Evolutionary conservation across 2,329 filamentous ascomycete species (phyloP), one percentile per base, ranked within the genome.

Genomic region (Balansia obtecta): DNA sequence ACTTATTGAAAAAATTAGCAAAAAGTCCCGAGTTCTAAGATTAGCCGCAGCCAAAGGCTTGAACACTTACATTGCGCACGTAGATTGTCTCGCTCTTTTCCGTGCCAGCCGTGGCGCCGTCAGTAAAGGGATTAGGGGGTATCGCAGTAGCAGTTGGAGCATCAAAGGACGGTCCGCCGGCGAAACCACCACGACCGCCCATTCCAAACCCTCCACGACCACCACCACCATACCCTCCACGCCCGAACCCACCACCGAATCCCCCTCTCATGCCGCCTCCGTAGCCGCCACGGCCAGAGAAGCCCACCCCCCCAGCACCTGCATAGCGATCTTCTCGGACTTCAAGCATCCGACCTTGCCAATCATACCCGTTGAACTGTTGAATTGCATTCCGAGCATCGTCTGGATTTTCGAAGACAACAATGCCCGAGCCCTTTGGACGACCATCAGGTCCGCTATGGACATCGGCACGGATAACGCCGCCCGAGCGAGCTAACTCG

Each of bases 311-410:
- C 53, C 82, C 82, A 53, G 69, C 73, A 27, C 81, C 83, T 53
- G 93, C 93, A 65, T 90, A 98, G 52, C 93, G 86, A 64, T 98
- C 93, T 69, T 97, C 91, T 55, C 93, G 89, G 55, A 98, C 93
- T 67, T 98, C 93, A 47, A 98, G 80, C 48, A 83, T 73, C 52
- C 93, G 86, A 11, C 93, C 93, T 67, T 97, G 91, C 93, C 93
- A 98, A 56, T 98, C 93, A 65, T 95, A 97, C 52, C 93, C 93
- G 65, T 97, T 96, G 76, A 97, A 98, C 59, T 96, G 90, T 63
- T 89, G 83, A 57, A 98, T 98, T 20, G 93, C 93, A 63, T 89
- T 95, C 57, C 89, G 88, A 41, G 93, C 91, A 69, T 98, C 93
- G 52, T 97, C 90, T 1, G 89, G 82, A 52, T 83, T 91, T 67